Conservation (phyloP, 2,329 filamentous ascomycete species). For the Ophiostoma sp. region DNA sequence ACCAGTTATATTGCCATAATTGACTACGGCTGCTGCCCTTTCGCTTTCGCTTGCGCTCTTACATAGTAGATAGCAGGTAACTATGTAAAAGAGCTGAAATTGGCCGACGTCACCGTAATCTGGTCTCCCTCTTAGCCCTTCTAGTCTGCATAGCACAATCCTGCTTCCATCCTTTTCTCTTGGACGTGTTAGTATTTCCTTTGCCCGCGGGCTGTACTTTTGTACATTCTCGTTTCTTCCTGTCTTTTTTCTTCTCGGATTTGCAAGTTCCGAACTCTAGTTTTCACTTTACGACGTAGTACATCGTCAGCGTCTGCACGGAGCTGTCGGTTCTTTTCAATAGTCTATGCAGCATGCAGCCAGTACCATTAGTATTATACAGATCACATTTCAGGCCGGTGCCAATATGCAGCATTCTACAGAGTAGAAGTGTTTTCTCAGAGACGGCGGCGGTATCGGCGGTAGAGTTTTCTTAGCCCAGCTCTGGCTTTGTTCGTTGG, state of each 20-base stretch:
- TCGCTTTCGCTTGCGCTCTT: background rate
- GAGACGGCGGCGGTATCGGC: conserved; percentile 2
- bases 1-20: background rate
- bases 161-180: background rate
- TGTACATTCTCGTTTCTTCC: background rate
- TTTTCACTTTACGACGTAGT: background rate
- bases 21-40: background rate
- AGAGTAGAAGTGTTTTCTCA: background rate
- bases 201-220: background rate
- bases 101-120: background rate
- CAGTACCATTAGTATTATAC: background rate
- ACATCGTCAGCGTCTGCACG: no score
- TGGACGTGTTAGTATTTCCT: no score
- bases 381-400: background rate
- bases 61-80: background rate
- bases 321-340: conserved; percentile 1
- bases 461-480: background rate
- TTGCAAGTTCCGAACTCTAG: background rate
- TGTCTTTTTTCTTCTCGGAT: background rate
- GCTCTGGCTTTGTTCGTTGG: background rate
- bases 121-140: background rate
- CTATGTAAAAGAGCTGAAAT: background rate
- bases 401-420: background rate
- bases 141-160: background rate
- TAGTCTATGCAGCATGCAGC: background rate